Base-by-base conservation (phyloP, 352 stramenopile genomes). In the Pythium pectinolyticum region DNA sequence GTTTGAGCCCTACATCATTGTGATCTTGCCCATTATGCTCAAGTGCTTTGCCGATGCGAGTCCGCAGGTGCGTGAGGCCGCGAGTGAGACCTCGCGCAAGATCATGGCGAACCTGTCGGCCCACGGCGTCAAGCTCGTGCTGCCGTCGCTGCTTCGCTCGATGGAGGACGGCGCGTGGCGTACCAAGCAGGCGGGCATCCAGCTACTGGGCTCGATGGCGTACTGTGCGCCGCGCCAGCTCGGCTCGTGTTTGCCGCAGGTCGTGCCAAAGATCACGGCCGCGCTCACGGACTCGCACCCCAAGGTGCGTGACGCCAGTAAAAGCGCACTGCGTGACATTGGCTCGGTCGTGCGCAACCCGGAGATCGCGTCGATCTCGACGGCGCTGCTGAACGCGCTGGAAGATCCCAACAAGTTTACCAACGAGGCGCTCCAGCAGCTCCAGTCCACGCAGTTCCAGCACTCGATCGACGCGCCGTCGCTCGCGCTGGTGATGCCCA, bases 401-500 rank as follows among this genome's bases (percentile, higher is more conserved):
- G 97, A 97, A 50, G 97, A 99, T 67, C 94, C 94, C 1, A 94
- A 94, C 65, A 86, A 84, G 57, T 73, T 90, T 66, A 99, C 97
- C 19, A 67, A 90, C 19, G 85, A 92, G 27, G 98, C 97, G 50
- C 80, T 99, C 19, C 97, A 99, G 80, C 86, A 97, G 64, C 75
- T 99, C 30, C 97, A 99, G 60, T 95, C 89, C 39, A 99, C 96
- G 28, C 95, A 97, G 60, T 99, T 99, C 75, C 85, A 99, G 66
- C 98, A 99, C 82, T 98, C 97, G 63, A 99, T 99, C 67, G 98
- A 99, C 74, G 97, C 97, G 27, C 96, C 98, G 20, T 99, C 97
- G 63, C 79, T 99, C 27, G 97, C 98, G 24, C 84, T 99, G n/a
- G 94, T 99, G 64, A 98, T 99, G 76, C 98, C 98, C 24, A 98